Base-by-base conservation (phyloP, 2,329 filamentous ascomycete species). In the Daldinia sp. region DNA sequence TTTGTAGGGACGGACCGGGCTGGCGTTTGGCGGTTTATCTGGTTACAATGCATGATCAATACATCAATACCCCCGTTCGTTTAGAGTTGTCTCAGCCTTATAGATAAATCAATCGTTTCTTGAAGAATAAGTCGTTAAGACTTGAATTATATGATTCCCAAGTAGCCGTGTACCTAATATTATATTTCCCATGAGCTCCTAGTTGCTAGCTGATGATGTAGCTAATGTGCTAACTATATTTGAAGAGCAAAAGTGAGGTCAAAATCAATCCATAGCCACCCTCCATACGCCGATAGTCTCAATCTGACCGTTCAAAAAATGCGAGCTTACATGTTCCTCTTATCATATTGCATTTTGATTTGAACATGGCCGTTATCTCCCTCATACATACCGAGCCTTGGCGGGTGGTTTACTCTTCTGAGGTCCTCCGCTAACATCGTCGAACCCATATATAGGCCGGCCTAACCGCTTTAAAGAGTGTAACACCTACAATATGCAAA, bases 391-490 rank as follows among this genome's bases (percentile, higher is more conserved):
- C 6, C 7, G 3, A 30, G 18, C 15, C 26, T 33, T 18, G 6
- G 15, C 3, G 20, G 20, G 20, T 5, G 15, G 15, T 18, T 51
- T n/a, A 30, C n/a, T 59, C n/a, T 59, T 62, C 1, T 15, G 3
- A 1, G 33, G 33, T 15, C 44, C 30, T 18, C 4, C 9, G 13
- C 44, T 58, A 1, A 74, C 63, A 0, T 84, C 81, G 26, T 88
- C 87, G 42, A 89, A 90, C 0, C 88, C 88, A 62, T 89, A 90
- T 0, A 90, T 83, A 0, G 88, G 86, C 0, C 79, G 75, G 0
- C 88, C 87, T 2, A 85, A 78, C 0, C 82, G 77, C 0, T 78
- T 78, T 0, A 90, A 76, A 0, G 84, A 79, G 58, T 86, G 83
- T 0, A 90, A 77, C 0, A 91, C 86, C 89, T 90, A 37, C 26